These are phyloP conservation scores for Penicillium decumbens DNA, from an alignment of 2,329 filamentous ascomycete genomes.

Conservation along the genomic window DNA sequence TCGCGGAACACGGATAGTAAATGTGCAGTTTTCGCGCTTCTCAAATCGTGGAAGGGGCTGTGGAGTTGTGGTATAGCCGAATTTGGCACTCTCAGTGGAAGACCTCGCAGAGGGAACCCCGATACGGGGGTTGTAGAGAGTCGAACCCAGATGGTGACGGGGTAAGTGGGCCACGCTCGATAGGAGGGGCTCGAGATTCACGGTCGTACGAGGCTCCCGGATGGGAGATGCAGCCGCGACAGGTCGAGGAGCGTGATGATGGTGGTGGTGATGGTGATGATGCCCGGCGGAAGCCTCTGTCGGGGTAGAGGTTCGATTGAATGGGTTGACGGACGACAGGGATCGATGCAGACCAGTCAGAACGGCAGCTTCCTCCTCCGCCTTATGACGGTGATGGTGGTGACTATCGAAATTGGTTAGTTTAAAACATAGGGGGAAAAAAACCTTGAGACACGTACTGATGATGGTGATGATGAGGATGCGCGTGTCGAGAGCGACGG, in stretches of 20 bases:
- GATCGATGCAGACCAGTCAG: constrained; percentile 24
- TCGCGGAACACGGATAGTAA: constrained; percentile 80
- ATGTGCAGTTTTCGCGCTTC: constrained; percentile 79
- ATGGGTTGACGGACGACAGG: constrained; percentile 23
- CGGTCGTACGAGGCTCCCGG: constrained; percentile 59
- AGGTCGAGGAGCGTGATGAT: constrained; percentile 33
- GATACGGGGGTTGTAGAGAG: constrained; percentile 70
- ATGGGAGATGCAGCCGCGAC: constrained; percentile 32
- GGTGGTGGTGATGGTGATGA: constrained; percentile 45
- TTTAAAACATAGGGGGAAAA: not conserved
- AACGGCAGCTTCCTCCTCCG: constrained; percentile 44
- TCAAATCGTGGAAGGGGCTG: constrained; percentile 71
- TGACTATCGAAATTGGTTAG: constrained; percentile 32
- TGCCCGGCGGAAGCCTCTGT: constrained; percentile 26
- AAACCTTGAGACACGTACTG: constrained; percentile 42
- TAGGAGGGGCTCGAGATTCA: constrained; percentile 66
- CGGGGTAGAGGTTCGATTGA: constrained; percentile 30
- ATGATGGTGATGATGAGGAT: constrained; percentile 56
- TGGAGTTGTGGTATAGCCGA: constrained; percentile 58
- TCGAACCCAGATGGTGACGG: constrained; percentile 76
- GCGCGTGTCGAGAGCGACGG: constrained; percentile 55
- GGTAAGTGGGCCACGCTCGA: constrained; percentile 66
- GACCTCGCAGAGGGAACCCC: constrained; percentile 43
- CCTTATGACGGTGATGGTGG: constrained; percentile 54
- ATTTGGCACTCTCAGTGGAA: constrained; percentile 48